These are phyloP conservation scores for Viola odorata DNA, from an alignment of 345 rosid species.

Conservation along the genomic window DNA sequence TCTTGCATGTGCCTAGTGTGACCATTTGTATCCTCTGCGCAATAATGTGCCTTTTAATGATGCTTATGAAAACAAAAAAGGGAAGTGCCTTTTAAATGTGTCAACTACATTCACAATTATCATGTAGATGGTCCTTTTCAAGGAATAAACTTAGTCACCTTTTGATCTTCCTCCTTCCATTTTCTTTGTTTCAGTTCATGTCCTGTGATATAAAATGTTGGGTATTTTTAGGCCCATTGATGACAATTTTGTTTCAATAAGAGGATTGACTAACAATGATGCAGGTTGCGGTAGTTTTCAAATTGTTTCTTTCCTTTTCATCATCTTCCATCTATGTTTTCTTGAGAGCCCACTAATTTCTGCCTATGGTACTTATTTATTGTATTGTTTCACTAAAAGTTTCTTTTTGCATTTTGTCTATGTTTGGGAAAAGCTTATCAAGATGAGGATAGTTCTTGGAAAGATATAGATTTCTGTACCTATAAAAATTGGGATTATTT, in stretches of 20 bases:
- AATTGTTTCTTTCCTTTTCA: constrained; percentile 2
- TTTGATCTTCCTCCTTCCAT: neutral
- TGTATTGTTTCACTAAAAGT: neutral
- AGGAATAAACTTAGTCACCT: too few relatives aligned
- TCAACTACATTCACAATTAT: too few relatives aligned
- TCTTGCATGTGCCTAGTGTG: neutral
- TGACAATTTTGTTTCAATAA: neutral
- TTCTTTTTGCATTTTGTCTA: neutral
- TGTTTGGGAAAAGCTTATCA: neutral
- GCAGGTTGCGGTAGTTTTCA: too few relatives aligned
- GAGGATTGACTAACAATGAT: too few relatives aligned
- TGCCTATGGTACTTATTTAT: neutral
- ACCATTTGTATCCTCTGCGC: neutral
- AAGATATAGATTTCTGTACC: neutral
- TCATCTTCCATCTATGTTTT: constrained; percentile 7
- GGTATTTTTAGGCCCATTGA: neutral
- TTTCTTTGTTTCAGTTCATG: neutral
- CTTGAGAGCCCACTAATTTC: neutral
- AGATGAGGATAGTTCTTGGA: neutral
- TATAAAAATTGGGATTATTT: neutral
- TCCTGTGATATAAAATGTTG: neutral
- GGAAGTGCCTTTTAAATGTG: too few relatives aligned
- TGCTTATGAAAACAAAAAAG: too few relatives aligned
- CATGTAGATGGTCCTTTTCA: too few relatives aligned
- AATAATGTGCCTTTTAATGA: neutral